Evolutionary conservation across 192 early-diverging fungal species (phyloP), one percentile per base, ranked within the genome.

Genomic region (Gonapodya prolifera): DNA sequence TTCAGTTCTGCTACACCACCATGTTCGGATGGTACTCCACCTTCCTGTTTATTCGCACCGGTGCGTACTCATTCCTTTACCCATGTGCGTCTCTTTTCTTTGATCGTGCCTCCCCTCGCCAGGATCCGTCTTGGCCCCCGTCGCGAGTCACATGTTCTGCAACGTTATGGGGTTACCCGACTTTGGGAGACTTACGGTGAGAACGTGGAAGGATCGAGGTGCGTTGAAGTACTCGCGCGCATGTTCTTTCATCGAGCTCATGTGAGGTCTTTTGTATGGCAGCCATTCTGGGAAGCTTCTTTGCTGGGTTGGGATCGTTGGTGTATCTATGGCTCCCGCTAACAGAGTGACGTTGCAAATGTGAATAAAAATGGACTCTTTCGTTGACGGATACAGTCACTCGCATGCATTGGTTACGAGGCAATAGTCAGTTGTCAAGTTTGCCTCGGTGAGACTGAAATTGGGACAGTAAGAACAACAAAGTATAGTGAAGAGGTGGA

Each of bases 21-120:
- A 28, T 94, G 1, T 95, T 94, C 85, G 93, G 93, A 28, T 93
- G 91, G 91, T 92, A 89, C 84, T 89, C 88, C 8, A 87, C 87
- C 17, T 93, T 84, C 78, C 31, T 91, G 31, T 86, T 92, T 69
- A 13, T 92, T 29, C 82, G 90, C 69, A 91, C 89, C 0, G 84
- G 87, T 79, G 76, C 28, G 30, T 74, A 34, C 13, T 69, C n/a
- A 8, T 8, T n/a, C 45, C 13, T 69, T 1, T 1, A 34, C 30
- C 1, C 1, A n/a, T 1, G 1, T 1, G 1, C 76, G 2, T 36
- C 29, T 79, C 29, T 30, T 30, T 69, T 29, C 0, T 79, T 0
- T 31, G 23, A 79, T 34, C 30, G 45, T 13, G 33, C 69, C 23
- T 78, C 8, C 33, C 18, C 30, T 0, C 34, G 29, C 34, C 23